These are phyloP conservation scores for Acacia acuminata DNA, from an alignment of 306 rosid species.

Conservation along the genomic window DNA sequence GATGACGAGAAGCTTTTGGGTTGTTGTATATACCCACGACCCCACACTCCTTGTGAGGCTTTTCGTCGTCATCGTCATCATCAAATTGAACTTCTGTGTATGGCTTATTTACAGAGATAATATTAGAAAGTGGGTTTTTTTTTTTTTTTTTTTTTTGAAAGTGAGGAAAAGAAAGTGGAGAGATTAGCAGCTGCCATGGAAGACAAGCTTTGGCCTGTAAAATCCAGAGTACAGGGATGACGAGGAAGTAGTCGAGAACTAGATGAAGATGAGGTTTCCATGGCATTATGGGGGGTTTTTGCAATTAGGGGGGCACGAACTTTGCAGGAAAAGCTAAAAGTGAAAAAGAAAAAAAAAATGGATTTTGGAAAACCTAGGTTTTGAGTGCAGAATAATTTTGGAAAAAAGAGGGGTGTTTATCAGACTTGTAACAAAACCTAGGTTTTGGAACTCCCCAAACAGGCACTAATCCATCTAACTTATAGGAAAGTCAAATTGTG, in stretches of 20 bases:
- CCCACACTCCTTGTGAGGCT: slow-evolving; percentile 97
- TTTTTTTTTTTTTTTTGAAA: neutral
- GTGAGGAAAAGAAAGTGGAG: slow-evolving; percentile 26
- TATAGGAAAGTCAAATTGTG: no score
- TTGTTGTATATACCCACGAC: slow-evolving; percentile 93
- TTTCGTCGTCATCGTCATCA: slow-evolving; percentile 51
- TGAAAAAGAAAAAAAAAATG: no score
- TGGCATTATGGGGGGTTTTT: no score
- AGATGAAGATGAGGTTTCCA: no score
- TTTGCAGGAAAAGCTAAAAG: no score
- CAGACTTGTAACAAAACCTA: no score
- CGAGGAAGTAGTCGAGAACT: neutral
- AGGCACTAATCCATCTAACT: no score
- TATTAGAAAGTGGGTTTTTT: slow-evolving; percentile 45
- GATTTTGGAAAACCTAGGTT: no score
- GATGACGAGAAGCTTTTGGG: slow-evolving; percentile 75
- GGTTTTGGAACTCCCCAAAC: no score
- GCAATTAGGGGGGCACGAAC: no score
- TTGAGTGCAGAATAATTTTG: no score
- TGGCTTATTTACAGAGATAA: slow-evolving; percentile 10
- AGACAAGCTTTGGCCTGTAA: neutral
- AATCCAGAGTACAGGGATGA: neutral
- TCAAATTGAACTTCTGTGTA: neutral
- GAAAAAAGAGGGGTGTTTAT: no score
- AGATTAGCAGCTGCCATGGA: slow-evolving; percentile 6